These are phyloP conservation scores for Alisma plantagoaquatica DNA, from an alignment of 106 monocot genomes.

Conservation along the genomic window DNA sequence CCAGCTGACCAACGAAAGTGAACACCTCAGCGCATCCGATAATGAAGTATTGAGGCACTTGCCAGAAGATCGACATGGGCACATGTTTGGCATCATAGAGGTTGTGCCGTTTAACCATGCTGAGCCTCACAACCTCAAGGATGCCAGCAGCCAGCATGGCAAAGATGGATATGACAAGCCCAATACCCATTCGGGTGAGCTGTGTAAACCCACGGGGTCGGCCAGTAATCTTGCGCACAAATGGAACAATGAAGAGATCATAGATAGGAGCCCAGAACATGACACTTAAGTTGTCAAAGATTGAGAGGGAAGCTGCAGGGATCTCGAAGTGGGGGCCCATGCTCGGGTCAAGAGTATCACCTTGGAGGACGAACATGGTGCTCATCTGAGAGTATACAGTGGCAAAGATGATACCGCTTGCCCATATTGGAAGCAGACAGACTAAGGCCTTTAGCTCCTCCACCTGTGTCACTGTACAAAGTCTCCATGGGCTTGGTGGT, in stretches of 20 bases:
- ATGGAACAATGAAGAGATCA: conserved; percentile 34
- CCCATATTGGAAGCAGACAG: conserved; percentile 59
- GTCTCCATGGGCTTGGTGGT: conserved; percentile 35
- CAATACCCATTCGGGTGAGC: conserved; percentile 59
- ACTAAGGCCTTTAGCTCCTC: conserved; percentile 63
- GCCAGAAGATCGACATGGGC: conserved; percentile 49
- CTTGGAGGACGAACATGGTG: conserved; percentile 83
- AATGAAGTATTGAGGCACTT: conserved; percentile 47
- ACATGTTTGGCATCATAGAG: conserved; percentile 21
- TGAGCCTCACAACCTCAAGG: conserved; percentile 35
- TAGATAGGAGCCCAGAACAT: conserved; percentile 67
- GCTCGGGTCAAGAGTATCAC: conserved; percentile 51
- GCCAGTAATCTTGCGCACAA: conserved; percentile 27
- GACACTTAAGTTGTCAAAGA: conserved; percentile 72
- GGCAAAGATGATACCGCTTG: conserved; percentile 66
- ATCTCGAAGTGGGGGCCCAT: conserved; percentile 68
- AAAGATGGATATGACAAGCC: conserved; percentile 36
- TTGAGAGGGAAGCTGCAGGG: conserved; percentile 67
- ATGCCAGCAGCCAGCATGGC: conserved; percentile 43
- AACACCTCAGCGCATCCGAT: conserved; percentile 35
- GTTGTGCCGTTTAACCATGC: conserved; percentile 15
- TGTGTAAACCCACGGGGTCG: conserved; percentile 34
- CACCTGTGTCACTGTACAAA: conserved; percentile 72
- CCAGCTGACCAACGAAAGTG: conserved; percentile 35
- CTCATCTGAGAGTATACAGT: conserved; percentile 71